phyloP scores from a whole-genome alignment of 257 asterid species.

The Cruciata laevipes region DNA sequence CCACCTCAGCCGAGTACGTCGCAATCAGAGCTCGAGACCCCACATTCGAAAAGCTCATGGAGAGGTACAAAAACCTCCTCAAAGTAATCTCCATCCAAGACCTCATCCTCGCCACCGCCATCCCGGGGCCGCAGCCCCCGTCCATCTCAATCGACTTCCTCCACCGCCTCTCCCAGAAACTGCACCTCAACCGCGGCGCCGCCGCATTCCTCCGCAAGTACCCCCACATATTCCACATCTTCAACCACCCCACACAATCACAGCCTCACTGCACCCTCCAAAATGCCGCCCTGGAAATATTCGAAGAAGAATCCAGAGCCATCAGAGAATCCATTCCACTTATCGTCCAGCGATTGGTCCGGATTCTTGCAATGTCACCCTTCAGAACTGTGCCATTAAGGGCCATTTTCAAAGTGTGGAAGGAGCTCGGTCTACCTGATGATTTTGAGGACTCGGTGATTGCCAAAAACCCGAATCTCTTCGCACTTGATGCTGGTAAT shows the following conservation, averaged over 20 bases:
- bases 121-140: constrained; percentile 30
- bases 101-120: constrained; percentile 49
- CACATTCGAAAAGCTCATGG: constrained; percentile 85
- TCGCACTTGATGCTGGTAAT: constrained; percentile 51
- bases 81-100: constrained; percentile 69
- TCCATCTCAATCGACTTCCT: constrained; percentile 71
- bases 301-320: constrained; percentile 46
- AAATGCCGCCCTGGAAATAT: constrained; percentile 36
- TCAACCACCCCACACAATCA: constrained; percentile 44
- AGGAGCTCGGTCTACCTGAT: constrained; percentile 83
- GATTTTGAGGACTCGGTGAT: constrained; percentile 75
- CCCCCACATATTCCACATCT: constrained; percentile 76
- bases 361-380: constrained; percentile 63
- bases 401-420: constrained; percentile 76
- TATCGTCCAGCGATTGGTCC: constrained; percentile 49
- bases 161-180: constrained; percentile 71
- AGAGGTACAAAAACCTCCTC: constrained; percentile 62
- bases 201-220: constrained; percentile 69
- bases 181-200: constrained; percentile 80
- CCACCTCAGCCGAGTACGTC: constrained; percentile 63
- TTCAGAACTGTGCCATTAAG: constrained; percentile 63
- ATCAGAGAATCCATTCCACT: constrained; percentile 35
- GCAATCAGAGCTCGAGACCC: constrained; percentile 74
- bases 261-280: constrained; percentile 64
- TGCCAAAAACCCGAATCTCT: constrained; percentile 41